Evolutionary conservation across 2,329 filamentous ascomycete species (phyloP).

Genomic region (Colletotrichum gigasporum): DNA sequence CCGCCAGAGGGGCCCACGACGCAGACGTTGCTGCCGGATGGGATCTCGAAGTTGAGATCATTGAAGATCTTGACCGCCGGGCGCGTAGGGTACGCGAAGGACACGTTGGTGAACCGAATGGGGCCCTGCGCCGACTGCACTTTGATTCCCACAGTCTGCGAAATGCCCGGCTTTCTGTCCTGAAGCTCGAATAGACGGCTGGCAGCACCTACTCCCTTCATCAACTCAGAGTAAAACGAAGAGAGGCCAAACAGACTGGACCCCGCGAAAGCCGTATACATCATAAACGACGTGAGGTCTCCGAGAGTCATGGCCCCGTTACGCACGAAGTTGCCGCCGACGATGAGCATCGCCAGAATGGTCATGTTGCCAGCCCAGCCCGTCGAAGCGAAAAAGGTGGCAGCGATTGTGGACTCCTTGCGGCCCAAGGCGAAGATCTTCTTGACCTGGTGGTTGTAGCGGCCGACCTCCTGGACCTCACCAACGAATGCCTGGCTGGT

Average conservation of each 20-base stretch:
- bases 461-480: conserved; percentile 86
- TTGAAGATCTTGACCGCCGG: conserved; percentile 94
- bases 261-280: conserved; percentile 91
- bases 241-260: conserved; percentile 94
- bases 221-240: conserved; percentile 96
- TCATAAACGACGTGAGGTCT: conserved; percentile 94
- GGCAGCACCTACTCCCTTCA: conserved; percentile 99
- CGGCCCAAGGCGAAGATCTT: conserved; percentile 92
- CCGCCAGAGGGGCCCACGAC: conserved; percentile 97
- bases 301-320: conserved; percentile 87
- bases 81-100: conserved; percentile 92
- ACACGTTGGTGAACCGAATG: conserved; percentile 87
- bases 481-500: conserved; percentile 97
- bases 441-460: conserved; percentile 92
- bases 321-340: conserved; percentile 90
- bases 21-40: conserved; percentile 92
- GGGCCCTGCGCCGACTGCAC: conserved; percentile 87
- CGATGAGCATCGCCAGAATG: conserved; percentile 87
- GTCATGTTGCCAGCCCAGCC: conserved; percentile 97
- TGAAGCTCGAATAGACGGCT: conserved; percentile 95
- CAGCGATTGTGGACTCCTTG: conserved; percentile 86
- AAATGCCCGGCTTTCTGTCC: conserved; percentile 86
- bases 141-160: conserved; percentile 82
- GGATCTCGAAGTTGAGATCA: conserved; percentile 88
- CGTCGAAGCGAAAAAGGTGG: conserved; percentile 87